Base-by-base conservation (phyloP, 1,284 basidiomycete genomes). In the Rhodotorula glutinis region DNA sequence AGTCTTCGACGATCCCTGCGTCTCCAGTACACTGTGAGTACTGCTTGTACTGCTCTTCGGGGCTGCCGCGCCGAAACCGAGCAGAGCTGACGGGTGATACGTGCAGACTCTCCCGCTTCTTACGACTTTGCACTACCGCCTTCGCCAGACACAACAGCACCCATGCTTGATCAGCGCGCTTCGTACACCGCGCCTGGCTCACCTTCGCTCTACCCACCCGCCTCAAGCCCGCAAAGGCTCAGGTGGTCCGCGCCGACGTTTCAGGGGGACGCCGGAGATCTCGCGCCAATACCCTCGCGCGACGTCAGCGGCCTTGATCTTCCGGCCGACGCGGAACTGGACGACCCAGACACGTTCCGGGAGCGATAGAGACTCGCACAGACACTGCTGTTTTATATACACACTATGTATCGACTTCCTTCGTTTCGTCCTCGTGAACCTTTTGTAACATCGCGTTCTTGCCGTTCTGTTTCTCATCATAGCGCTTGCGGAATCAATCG, bases 311-410 rank as follows among this genome's bases (percentile, higher is more conserved):
- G 7, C 51, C 23, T 51, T 19, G 58, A 59, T 14, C n/a, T 59
- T 8, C 47, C 58, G 49, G 38, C 58, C 4, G 47, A 59, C 9
- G 49, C 58, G 14, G 33, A 51, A 19, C 47, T 59, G 23, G 58
- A 59, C 19, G 58, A 59, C 23, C 58, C 58, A 16, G 11, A 59
- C 38, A 52, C 49, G 11, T 59, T 59, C 40, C 43, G 43, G 4
- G 44, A 29, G 13, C 43, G 56, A 1, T 57, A 38, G 41, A 38
- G 10, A 25, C 7, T 7, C 9, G 46, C 9, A 53, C 33, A 40
- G 38, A 59, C 40, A 52, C 40, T 52, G 13, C 21, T 10, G 4
- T 23, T 25, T 3, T 1, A 27, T 11, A 29, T 2, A 14, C 53
- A 19, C 33, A 38, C 33, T 38, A 38, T 38, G 33, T 38, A 38